A percentile compares a stretch with the other conserved stretches of the same genome.
Conservation (phyloP, 2,329 filamentous ascomycete species). For the Endothia cerciana region DNA sequence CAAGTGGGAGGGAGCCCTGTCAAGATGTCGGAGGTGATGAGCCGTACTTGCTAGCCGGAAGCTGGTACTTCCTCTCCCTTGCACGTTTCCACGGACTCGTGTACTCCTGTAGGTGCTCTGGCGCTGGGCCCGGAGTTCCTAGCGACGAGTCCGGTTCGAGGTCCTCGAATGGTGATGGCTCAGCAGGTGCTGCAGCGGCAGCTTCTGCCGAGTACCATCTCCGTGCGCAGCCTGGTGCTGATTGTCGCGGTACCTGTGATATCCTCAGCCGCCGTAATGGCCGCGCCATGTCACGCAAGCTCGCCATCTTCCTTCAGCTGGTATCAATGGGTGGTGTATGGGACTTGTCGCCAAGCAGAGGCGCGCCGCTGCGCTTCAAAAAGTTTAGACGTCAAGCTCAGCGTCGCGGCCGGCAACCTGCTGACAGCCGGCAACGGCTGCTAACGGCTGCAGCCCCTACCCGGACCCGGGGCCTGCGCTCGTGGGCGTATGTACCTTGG, state of each 20-base stretch:
- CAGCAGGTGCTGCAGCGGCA: conserved; percentile 36
- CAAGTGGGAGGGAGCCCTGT: background rate
- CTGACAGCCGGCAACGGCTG: background rate
- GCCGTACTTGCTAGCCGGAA: conserved; percentile 52
- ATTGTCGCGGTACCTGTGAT: conserved; percentile 27
- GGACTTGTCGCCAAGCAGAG: conserved; percentile 12
- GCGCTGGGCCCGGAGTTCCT: conserved; percentile 45
- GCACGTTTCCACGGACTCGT: conserved; percentile 46
- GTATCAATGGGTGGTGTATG: conserved; percentile 11
- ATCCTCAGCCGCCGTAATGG: conserved; percentile 30
- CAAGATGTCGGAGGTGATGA: conserved; percentile 27
- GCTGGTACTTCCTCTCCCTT: conserved; percentile 41
- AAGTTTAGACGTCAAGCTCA: conserved; percentile 16
- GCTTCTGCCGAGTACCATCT: conserved; percentile 54
- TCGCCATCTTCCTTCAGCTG: conserved; percentile 41
- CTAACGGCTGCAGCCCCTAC: background rate
- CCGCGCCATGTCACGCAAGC: conserved; percentile 46
- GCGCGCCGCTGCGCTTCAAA: conserved; percentile 27
- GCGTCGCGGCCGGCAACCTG: conserved; percentile 15
- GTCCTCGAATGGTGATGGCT: conserved; percentile 44
- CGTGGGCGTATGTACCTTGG: no score
- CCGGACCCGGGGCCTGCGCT: background rate
- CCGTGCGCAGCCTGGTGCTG: conserved; percentile 39
- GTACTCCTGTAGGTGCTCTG: conserved; percentile 43
- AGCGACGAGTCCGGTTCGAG: conserved; percentile 58